Evolutionary conservation across 768 basidiomycete genomes (phyloP), one percentile per base, ranked within the genome.

Genomic region (Austroboletus festivus): DNA sequence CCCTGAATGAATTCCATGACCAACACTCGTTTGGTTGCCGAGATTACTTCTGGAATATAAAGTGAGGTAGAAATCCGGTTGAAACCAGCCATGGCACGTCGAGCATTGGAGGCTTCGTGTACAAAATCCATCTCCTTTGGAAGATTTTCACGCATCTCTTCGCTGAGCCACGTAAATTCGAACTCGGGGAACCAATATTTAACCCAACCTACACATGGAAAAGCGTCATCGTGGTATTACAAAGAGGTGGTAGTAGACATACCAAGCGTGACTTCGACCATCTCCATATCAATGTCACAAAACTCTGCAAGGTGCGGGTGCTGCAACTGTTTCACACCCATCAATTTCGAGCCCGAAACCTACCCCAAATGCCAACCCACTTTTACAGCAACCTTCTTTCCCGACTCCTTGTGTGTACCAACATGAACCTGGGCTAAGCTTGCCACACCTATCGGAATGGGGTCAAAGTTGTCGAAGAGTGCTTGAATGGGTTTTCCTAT

Each of bases 1-100:
- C 95, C 94, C 58, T 87, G 74, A 40, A 93, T 93, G 60, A 81
- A 98, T 62, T 99, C 95, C 95, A 97, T 97, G 43, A 94, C 78
- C 49, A 99, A 73, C 5, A 94, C 86, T 38, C 95, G 75, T 64
- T 87, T 90, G 22, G 83, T 82, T 4, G 92, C 87, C 48, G 77
- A 78, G 30, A 96, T 73, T 2, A 97, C 85, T 56, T 82, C 69
- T 1, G 87, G 96, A 35, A 99, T 85, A 69, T 97, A 95, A 41
- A 98, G 71, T 2, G 94, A 91, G 16, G 89, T 85, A 28, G 75
- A 73, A 45, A 89, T 62, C 50, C 80, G 63, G 26, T 74, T 68
- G 59, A 99, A 99, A 52, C 96, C 88, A 5, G 74, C 62, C 18
- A 59, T 66, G 10, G 87, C 82, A 23, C 83, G 77, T n/a, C 73